Conservation (phyloP, 148 eudicot genomes). For the Rhododendron molle region DNA sequence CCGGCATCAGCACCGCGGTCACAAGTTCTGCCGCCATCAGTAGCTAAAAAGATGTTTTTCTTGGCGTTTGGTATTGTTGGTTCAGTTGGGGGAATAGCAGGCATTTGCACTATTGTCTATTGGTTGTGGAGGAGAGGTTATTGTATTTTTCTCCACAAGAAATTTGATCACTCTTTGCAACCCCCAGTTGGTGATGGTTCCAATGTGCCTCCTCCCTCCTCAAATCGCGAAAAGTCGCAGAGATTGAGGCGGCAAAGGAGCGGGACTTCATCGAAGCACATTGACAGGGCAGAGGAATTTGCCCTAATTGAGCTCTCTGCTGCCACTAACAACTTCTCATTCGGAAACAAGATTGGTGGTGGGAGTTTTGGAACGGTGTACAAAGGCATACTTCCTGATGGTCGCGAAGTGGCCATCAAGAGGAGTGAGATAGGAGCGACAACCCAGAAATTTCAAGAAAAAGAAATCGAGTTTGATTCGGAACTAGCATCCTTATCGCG, state of each 20-base stretch:
- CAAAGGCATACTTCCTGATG: conserved; percentile 38
- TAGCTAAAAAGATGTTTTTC: conserved; percentile 13
- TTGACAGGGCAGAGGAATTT: conserved; percentile 40
- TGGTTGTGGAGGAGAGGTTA: conserved; percentile 21
- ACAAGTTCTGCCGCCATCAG: not conserved
- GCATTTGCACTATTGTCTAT: conserved; percentile 31
- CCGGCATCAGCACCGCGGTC: not conserved
- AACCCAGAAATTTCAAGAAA: conserved; percentile 25
- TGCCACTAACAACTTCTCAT: conserved; percentile 42
- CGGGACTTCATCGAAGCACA: conserved; percentile 39
- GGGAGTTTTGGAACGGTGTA: conserved; percentile 61
- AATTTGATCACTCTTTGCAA: conserved; percentile 13
- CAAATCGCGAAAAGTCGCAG: conserved; percentile 26
- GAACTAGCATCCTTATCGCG: conserved; percentile 36
- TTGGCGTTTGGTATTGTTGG: conserved; percentile 42
- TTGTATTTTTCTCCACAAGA: not conserved
- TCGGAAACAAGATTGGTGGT: conserved; percentile 46
- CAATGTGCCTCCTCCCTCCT: conserved; percentile 38
- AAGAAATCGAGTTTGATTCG: conserved; percentile 32
- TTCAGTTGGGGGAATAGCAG: conserved; percentile 29
- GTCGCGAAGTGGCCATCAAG: conserved; percentile 57
- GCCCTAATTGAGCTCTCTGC: conserved; percentile 37
- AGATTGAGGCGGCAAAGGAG: conserved; percentile 37
- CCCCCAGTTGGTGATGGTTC: conserved; percentile 22
- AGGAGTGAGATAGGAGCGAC: conserved; percentile 34